Evolutionary conservation across 306 rosid genomes (phyloP).

Genomic region (Castanea sativa): DNA sequence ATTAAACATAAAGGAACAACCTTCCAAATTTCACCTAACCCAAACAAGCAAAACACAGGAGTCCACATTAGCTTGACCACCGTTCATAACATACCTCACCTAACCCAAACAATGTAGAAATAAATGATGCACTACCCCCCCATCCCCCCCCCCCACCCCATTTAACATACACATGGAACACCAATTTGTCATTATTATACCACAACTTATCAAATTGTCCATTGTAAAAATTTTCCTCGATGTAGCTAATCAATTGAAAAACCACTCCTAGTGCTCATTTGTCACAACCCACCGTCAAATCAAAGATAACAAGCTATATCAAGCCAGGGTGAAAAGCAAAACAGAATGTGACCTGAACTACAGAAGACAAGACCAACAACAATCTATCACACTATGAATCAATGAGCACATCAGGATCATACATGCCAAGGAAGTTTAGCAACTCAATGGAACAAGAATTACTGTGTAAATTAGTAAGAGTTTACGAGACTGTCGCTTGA

Average conservation of each 20-base stretch:
- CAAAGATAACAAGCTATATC: background rate
- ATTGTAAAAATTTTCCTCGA: too few relatives aligned
- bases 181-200: too few relatives aligned
- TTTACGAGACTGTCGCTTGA: background rate
- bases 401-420: background rate
- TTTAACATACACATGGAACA: too few relatives aligned
- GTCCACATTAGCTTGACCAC: too few relatives aligned
- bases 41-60: too few relatives aligned
- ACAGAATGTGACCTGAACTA: background rate
- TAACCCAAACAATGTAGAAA: too few relatives aligned
- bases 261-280: background rate
- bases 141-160: too few relatives aligned
- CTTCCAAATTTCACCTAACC: too few relatives aligned
- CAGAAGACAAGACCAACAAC: background rate
- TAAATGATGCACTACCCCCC: too few relatives aligned
- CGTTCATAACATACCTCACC: too few relatives aligned
- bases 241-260: background rate
- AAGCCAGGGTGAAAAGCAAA: background rate
- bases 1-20: too few relatives aligned
- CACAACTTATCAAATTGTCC: too few relatives aligned
- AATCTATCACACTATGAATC: background rate
- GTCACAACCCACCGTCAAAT: background rate
- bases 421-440: background rate
- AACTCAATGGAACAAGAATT: conserved; percentile 1
- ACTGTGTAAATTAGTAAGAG: background rate